These are phyloP conservation scores for Tremellales sp. DNA, from an alignment of 1,284 basidiomycete species.

Conservation along the genomic window DNA sequence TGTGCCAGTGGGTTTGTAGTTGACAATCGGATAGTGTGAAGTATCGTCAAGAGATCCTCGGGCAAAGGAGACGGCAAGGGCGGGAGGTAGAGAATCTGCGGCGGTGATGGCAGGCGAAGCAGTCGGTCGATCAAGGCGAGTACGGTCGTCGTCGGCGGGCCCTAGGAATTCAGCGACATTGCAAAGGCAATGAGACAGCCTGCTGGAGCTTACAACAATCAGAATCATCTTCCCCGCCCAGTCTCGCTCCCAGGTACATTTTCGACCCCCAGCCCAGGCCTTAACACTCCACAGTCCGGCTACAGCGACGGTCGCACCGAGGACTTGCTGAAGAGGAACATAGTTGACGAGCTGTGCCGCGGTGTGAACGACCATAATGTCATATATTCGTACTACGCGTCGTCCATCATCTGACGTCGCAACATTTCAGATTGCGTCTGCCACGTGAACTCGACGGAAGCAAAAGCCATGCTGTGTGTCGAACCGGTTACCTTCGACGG, in stretches of 20 bases:
- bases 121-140: constrained; percentile 41
- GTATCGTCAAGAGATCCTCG: constrained; percentile 35
- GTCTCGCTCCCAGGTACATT: constrained; percentile 46
- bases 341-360: neutral
- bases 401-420: too few species aligned
- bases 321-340: neutral
- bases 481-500: too few species aligned
- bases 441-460: too few species aligned
- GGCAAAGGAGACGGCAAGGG: constrained; percentile 42
- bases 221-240: constrained; percentile 49
- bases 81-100: constrained; percentile 46
- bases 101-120: constrained; percentile 43
- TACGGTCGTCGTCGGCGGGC: constrained; percentile 40
- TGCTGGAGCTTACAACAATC: constrained; percentile 34
- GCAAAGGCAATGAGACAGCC: neutral
- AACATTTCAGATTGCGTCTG: too few species aligned
- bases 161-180: constrained; percentile 19
- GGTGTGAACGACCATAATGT: neutral
- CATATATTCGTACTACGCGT: too few species aligned
- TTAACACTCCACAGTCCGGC: constrained; percentile 14
- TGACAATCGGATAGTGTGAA: constrained; percentile 42
- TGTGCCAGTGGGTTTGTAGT: constrained; percentile 35
- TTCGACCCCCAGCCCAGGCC: constrained; percentile 34
- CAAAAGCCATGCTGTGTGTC: too few species aligned
- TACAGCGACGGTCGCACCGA: neutral